These are phyloP conservation scores for Pseudopediastrum boryanum DNA, from an alignment of 139 green algal species.

Conservation along the genomic window DNA sequence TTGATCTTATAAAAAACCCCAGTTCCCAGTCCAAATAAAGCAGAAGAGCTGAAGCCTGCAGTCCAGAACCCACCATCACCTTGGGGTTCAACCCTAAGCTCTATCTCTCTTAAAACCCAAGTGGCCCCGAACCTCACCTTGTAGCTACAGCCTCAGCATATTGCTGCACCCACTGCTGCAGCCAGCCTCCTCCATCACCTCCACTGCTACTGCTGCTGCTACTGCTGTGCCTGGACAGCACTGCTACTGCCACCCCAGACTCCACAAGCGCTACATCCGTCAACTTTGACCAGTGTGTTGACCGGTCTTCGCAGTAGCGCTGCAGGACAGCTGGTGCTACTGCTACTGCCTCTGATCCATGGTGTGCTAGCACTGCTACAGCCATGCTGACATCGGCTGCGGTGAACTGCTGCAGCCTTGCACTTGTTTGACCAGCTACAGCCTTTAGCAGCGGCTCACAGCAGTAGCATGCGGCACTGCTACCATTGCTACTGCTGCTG, in stretches of 20 bases:
- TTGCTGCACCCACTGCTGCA: slow-evolving; percentile 4
- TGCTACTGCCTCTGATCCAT: background rate
- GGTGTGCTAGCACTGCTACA: background rate
- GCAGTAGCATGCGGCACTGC: no score
- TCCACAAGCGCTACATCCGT: slow-evolving; percentile 17
- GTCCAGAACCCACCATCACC: no score
- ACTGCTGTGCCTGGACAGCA: slow-evolving; percentile 1
- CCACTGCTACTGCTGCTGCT: background rate
- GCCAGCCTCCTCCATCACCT: background rate
- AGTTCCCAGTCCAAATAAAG: no score
- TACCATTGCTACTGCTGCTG: slow-evolving; percentile 1
- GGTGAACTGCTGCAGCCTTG: background rate
- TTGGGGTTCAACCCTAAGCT: no score
- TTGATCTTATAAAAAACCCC: no score
- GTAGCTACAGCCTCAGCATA: no score
- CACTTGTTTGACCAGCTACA: no score
- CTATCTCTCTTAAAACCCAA: no score
- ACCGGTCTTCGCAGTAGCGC: slow-evolving; percentile 22
- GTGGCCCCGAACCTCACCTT: no score
- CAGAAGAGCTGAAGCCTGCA: no score
- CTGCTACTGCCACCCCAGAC: slow-evolving; percentile 16
- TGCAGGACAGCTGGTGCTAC: slow-evolving; percentile 23
- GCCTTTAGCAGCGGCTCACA: no score
- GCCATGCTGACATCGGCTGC: background rate
- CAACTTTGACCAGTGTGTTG: background rate